These are phyloP conservation scores for Tulasnella calospora DNA, from an alignment of 768 basidiomycete species.

Conservation along the genomic window DNA sequence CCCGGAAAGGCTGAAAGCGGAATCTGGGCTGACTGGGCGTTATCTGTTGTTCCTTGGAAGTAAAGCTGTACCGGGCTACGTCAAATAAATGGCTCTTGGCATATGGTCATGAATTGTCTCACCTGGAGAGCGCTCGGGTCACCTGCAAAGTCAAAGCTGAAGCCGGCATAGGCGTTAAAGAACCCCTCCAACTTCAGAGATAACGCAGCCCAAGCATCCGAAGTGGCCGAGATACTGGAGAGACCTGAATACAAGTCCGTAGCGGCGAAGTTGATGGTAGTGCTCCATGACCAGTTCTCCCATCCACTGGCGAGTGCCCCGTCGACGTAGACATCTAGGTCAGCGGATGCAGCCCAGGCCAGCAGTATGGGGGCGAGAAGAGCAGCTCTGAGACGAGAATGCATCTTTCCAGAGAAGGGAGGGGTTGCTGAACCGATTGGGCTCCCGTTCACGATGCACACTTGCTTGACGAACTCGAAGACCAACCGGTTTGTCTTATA, in stretches of 20 bases:
- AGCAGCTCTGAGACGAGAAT: background rate
- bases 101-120: background rate
- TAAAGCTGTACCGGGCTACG: constrained; percentile 33
- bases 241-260: constrained; percentile 43
- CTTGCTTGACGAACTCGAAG: background rate
- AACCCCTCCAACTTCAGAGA: constrained; percentile 45
- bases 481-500: background rate
- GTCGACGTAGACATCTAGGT: constrained; percentile 45
- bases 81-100: background rate
- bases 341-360: constrained; percentile 31
- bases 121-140: constrained; percentile 34
- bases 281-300: constrained; percentile 53
- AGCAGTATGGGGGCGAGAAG: background rate
- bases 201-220: constrained; percentile 43
- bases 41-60: constrained; percentile 42
- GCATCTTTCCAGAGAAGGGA: background rate
- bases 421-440: background rate
- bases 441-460: background rate
- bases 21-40: constrained; percentile 40
- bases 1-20: constrained; percentile 42
- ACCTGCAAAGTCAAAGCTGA: constrained; percentile 50
- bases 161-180: constrained; percentile 45
- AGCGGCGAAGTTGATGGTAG: constrained; percentile 43
- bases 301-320: constrained; percentile 43
- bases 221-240: constrained; percentile 44